Conservation (phyloP, 1,284 basidiomycete genomes). For the Ganoderma meredithae region DNA sequence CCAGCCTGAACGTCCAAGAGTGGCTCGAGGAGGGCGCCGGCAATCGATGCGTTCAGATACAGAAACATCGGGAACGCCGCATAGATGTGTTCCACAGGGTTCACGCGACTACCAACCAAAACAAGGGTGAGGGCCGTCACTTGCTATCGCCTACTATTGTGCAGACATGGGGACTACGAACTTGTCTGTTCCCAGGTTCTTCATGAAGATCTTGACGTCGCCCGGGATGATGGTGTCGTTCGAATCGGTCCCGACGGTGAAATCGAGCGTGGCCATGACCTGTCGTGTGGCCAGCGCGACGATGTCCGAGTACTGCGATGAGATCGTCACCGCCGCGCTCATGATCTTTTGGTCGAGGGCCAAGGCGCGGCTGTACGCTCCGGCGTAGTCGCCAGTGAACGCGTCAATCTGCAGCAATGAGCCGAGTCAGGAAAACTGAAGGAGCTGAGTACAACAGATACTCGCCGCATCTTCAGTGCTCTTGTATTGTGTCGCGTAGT, state of each 20-base stretch:
- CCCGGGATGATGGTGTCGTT: conserved; percentile 45
- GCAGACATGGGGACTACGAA: neutral
- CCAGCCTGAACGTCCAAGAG: conserved; percentile 50
- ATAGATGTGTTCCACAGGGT: conserved; percentile 58
- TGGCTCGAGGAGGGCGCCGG: conserved; percentile 51
- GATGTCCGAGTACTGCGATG: conserved; percentile 48
- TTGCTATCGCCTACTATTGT: neutral
- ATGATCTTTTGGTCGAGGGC: conserved; percentile 38
- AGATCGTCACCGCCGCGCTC: conserved; percentile 32
- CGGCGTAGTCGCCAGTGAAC: conserved; percentile 37
- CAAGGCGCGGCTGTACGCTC: conserved; percentile 32
- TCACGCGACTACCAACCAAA: conserved; percentile 33
- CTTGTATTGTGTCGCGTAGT: conserved; percentile 35
- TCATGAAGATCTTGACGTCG: conserved; percentile 59
- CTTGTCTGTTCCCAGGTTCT: conserved; percentile 32
- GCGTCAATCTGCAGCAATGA: conserved; percentile 33
- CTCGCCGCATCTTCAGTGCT: conserved; percentile 30
- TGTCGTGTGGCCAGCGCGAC: conserved; percentile 51
- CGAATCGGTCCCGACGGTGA: conserved; percentile 41
- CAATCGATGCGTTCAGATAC: conserved; percentile 53
- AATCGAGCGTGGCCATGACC: conserved; percentile 48
- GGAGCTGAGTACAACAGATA: neutral
- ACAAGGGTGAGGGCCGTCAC: neutral
- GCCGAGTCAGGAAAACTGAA: neutral
- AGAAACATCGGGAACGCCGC: conserved; percentile 55